A percentile compares a stretch with the other conserved stretches of the same genome.
Evolutionary conservation across 192 early-diverging fungal genomes (phyloP).

Genomic region (Gamsiella multidivaricata): DNA sequence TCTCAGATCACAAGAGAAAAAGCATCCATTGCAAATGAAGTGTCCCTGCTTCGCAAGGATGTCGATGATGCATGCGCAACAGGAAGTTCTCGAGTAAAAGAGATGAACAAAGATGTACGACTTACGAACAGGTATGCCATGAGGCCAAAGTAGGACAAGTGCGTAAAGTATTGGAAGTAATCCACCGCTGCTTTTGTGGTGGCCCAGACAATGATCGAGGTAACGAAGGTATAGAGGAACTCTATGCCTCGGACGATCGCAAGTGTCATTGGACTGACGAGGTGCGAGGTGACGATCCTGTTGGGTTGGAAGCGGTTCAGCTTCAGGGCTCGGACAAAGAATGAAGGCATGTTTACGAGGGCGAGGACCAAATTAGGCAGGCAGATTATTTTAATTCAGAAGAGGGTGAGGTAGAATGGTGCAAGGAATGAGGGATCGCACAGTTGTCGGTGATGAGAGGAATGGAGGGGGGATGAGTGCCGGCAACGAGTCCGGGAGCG

Average conservation of each 20-base stretch:
- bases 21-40: no score
- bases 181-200: background rate
- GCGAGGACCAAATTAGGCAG: no score
- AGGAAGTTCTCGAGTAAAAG: background rate
- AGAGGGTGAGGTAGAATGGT: no score
- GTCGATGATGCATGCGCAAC: background rate
- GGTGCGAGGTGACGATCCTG: constrained; percentile 54
- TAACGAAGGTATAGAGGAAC: constrained; percentile 27
- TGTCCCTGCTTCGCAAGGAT: background rate
- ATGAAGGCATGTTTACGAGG: constrained; percentile 8
- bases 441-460: no score
- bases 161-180: constrained; percentile 50
- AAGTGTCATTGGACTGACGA: constrained; percentile 34
- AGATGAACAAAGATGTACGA: background rate
- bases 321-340: constrained; percentile 18
- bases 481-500: no score
- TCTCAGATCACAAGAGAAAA: no score
- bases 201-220: constrained; percentile 30
- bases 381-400: no score
- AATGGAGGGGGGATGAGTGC: no score
- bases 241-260: constrained; percentile 22
- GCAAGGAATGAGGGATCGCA: no score
- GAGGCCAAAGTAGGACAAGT: constrained; percentile 47
- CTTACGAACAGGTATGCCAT: constrained; percentile 41
- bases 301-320: constrained; percentile 49